These are phyloP conservation scores for Epichloe elymi DNA, from an alignment of 2,329 filamentous ascomycete species.

Conservation along the genomic window DNA sequence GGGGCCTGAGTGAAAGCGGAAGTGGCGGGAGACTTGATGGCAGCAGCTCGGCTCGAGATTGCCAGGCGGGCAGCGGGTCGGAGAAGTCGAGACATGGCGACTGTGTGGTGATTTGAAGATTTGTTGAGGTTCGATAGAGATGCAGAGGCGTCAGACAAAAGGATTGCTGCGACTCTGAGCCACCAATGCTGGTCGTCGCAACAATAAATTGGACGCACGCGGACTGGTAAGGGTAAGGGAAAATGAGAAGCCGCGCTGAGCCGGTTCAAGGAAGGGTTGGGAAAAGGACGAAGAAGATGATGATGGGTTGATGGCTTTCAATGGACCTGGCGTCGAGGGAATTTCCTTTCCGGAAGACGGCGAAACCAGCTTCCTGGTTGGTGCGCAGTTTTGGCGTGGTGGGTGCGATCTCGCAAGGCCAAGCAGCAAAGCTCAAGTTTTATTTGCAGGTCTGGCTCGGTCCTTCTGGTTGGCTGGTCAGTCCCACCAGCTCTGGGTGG, in stretches of 20 bases:
- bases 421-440: constrained; percentile 3
- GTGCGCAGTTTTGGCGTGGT: not conserved
- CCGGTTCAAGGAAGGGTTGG: not conserved
- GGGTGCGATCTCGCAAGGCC: constrained; percentile 2
- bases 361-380: constrained; percentile 9
- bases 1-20: constrained; percentile 21
- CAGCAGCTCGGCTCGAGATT: constrained; percentile 26
- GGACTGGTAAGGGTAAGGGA: not conserved
- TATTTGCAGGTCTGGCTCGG: constrained; percentile 1
- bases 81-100: constrained; percentile 37
- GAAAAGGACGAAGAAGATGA: constrained; percentile 3
- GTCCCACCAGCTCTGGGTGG: too few species aligned
- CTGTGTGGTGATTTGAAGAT: constrained; percentile 4
- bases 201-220: not conserved
- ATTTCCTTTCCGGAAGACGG: constrained; percentile 10
- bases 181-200: constrained; percentile 8
- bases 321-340: constrained; percentile 7
- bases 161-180: constrained; percentile 5
- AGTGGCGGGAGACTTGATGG: constrained; percentile 20
- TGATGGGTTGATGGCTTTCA: constrained; percentile 7
- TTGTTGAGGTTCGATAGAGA: constrained; percentile 5
- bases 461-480: too few species aligned
- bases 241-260: not conserved
- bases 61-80: constrained; percentile 37
- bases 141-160: not conserved